phyloP scores from a whole-genome alignment of 495 filamentous ascomycete genomes.

The Neurospora tetraspora region DNA sequence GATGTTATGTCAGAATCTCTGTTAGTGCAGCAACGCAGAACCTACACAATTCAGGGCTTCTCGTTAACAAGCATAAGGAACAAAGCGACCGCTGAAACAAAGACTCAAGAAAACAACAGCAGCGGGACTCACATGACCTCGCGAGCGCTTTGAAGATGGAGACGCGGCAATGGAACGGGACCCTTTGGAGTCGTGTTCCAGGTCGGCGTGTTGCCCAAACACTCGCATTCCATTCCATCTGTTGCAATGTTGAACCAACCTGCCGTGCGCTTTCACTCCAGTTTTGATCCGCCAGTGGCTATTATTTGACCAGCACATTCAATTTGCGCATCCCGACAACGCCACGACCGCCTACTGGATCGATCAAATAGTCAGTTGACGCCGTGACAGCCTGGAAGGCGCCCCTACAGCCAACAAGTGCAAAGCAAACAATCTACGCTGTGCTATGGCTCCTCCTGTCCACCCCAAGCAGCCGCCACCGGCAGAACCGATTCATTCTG shows the following conservation, averaged over 20 bases:
- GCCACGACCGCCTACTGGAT: neutral
- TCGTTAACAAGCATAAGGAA: neutral
- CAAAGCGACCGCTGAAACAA: neutral
- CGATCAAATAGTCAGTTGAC: neutral
- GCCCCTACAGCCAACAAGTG: neutral
- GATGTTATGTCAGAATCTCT: neutral
- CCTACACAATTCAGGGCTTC: neutral
- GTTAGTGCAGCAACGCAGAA: neutral
- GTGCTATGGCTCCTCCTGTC: conserved; percentile 14
- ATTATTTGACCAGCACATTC: neutral
- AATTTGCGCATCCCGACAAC: neutral
- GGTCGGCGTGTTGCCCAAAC: neutral
- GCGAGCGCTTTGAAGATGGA: neutral
- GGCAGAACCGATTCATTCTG: conserved; percentile 32
- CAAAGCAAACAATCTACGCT: conserved; percentile 1
- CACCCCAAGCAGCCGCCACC: conserved; percentile 28
- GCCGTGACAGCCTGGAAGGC: neutral
- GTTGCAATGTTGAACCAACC: neutral
- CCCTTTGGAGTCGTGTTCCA: neutral
- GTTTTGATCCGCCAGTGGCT: neutral
- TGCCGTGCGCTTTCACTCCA: neutral
- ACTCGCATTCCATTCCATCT: neutral
- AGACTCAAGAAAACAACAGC: neutral
- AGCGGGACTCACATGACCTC: neutral
- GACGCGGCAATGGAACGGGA: neutral